Percentiles rank a stretch among this genome's conserved stretches.
These are phyloP conservation scores for Penicillium sp. DNA, from an alignment of 2,329 filamentous ascomycete genomes.

Conservation along the genomic window DNA sequence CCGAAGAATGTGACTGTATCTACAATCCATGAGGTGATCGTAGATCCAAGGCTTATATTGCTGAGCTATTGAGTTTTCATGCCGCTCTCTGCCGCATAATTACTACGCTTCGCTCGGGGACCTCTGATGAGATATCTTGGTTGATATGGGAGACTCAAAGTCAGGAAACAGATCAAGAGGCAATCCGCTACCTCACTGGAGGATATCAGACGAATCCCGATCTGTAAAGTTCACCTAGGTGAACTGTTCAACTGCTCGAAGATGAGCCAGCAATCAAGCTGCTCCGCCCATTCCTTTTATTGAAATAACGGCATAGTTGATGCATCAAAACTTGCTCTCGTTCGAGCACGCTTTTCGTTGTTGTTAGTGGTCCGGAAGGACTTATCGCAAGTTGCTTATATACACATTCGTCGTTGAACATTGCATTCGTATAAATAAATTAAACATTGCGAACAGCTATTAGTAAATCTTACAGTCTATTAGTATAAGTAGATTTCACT, in stretches of 20 bases:
- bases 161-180: slow-evolving; percentile 4
- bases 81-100: not conserved
- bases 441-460: too few species aligned
- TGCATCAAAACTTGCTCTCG: not conserved
- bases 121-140: slow-evolving; percentile 4
- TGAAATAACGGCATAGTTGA: not conserved
- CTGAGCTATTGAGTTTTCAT: not conserved
- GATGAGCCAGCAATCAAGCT: not conserved
- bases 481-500: too few species aligned
- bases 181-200: not conserved
- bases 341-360: not conserved
- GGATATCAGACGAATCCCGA: not conserved
- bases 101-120: slow-evolving; percentile 4
- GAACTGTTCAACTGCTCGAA: not conserved
- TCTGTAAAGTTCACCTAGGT: not conserved
- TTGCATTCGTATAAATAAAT: too few species aligned
- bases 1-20: not conserved
- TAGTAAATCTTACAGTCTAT: too few species aligned
- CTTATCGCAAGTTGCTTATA: too few species aligned
- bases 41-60: slow-evolving; percentile 2
- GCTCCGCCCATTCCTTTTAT: not conserved
- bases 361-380: not conserved
- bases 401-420: too few species aligned
- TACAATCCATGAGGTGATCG: slow-evolving; percentile 1
- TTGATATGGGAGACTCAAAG: slow-evolving; percentile 1